Conservation (phyloP, 2,329 filamentous ascomycete genomes). For the Diaporthe eres region DNA sequence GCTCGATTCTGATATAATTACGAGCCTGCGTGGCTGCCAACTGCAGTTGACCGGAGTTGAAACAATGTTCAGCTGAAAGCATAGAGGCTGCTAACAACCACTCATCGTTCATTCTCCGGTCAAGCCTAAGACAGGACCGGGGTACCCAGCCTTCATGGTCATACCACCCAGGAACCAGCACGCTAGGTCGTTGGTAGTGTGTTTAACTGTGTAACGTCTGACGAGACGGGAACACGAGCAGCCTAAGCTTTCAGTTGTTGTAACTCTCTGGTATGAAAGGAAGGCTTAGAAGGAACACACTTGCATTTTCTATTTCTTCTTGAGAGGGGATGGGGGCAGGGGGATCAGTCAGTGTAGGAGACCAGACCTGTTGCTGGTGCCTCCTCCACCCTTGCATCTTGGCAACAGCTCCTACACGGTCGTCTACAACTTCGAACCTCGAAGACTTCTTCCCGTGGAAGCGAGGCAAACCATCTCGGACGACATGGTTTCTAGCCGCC, state of each 20-base stretch:
- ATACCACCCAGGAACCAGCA: slow-evolving; percentile 17
- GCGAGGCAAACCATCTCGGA: too few species aligned
- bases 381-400: too few species aligned
- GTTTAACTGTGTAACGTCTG: slow-evolving; percentile 2
- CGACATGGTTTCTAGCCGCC: too few species aligned
- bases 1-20: background rate
- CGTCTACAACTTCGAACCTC: too few species aligned
- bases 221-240: background rate
- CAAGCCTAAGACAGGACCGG: background rate
- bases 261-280: background rate
- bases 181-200: background rate
- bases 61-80: slow-evolving; percentile 13
- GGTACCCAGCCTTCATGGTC: slow-evolving; percentile 16
- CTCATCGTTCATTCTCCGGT: background rate
- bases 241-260: background rate
- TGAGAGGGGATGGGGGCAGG: too few species aligned
- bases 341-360: too few species aligned
- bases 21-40: background rate
- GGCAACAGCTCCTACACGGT: too few species aligned
- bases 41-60: background rate
- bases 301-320: too few species aligned
- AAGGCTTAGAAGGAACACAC: too few species aligned
- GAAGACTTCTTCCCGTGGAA: too few species aligned
- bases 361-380: too few species aligned
- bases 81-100: background rate